Base-by-base conservation (phyloP, 2,329 filamentous ascomycete species). In the Venturia nashicola region DNA sequence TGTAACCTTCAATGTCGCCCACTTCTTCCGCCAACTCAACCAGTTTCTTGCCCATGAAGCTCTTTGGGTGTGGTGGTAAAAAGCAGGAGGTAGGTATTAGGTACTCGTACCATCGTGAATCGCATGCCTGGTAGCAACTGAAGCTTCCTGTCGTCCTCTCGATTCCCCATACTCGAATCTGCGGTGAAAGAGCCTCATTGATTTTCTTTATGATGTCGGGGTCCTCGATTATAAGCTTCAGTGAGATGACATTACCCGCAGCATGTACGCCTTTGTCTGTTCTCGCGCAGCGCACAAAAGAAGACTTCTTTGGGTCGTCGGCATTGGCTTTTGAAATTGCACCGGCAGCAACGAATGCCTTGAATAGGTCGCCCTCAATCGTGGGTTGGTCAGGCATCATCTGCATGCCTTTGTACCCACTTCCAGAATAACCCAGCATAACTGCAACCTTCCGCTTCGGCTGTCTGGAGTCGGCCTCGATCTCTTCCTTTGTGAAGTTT, bases 191-290 rank as follows among this genome's bases (percentile, higher is more conserved):
- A 64, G 89, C 79, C 43, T 85, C 83, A 76, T 99, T 99, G 82
- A 99, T 96, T 77, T 90, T 96, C 64, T 91, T 79, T 32, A 97
- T 86, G 60, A 97, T 85, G 67, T 96, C 86, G 12, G 86, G 82
- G 65, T 97, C 93, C 75, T 97, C 93, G 59, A 97, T 87, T 70
- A 99, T 97, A 69, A 99, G 81, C 78, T 99, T 99, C 70, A 97
- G 76, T 40, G 91, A 96, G 67, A 97, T 90, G 71, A 97, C 87
- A 72, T 97, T 97, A 62, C 93, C 94, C 1, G 93, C 93, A 1
- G 93, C 93, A 74, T 97, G 93, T 1, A 97, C 93, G 63, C 94
- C 94, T 79, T 97, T 99, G 78, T 99, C 94, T 0, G 94, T 99
- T 67, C 94, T 84, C 4, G 94, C 94, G 75, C 94, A 99, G 68